Evolutionary conservation across 345 rosid species (phyloP).

Genomic region (Rhodomyrtus tomentosa): DNA sequence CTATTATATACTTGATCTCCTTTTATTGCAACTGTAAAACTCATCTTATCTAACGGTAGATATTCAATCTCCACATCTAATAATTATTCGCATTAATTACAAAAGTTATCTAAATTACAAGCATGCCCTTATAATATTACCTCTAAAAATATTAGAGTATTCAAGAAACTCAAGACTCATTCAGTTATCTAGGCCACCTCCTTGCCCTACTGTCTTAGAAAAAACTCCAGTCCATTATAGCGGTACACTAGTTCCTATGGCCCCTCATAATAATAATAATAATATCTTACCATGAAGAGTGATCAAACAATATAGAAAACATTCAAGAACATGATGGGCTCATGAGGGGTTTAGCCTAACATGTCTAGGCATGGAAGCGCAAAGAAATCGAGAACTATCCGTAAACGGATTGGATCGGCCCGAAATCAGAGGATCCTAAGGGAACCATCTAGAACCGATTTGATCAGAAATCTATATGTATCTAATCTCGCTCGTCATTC

Average conservation of each 20-base stretch:
- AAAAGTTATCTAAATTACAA: background rate
- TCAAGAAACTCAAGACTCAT: background rate
- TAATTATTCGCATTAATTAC: background rate
- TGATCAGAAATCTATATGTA: too few relatives aligned
- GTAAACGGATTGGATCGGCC: too few relatives aligned
- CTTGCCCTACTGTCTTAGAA: background rate
- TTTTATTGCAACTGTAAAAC: background rate
- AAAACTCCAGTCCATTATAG: background rate
- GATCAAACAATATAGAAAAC: background rate
- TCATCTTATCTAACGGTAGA: background rate
- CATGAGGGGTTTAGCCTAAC: too few relatives aligned
- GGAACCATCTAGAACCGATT: too few relatives aligned
- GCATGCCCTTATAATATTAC: background rate
- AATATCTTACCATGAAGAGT: too few relatives aligned
- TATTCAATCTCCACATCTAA: background rate
- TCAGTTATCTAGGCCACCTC: background rate
- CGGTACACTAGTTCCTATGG: background rate
- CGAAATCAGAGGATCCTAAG: too few relatives aligned
- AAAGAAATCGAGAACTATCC: too few relatives aligned
- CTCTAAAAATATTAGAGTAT: background rate
- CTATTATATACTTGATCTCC: background rate
- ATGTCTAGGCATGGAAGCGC: too few relatives aligned
- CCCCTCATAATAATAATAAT: too few relatives aligned
- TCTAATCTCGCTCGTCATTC: too few relatives aligned
- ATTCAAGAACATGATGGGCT: too few relatives aligned